Percentiles rank a stretch among this genome's conserved stretches.
These are phyloP conservation scores for Oenanthe javanica DNA, from an alignment of 140 eudicot species.

Conservation along the genomic window DNA sequence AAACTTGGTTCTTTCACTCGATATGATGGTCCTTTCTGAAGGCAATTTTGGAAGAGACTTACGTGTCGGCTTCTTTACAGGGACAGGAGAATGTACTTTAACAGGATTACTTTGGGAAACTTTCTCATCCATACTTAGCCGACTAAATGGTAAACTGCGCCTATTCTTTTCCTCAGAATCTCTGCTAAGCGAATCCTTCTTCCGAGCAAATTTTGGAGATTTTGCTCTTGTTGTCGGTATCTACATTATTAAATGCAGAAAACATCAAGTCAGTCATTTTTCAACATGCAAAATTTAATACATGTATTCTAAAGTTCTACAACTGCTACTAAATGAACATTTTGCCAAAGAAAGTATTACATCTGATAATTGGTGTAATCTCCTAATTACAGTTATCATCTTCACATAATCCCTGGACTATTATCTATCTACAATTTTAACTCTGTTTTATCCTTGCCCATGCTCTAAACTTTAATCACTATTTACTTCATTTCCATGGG, in stretches of 20 bases:
- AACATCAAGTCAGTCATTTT: neutral
- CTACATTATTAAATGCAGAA: constrained; percentile 27
- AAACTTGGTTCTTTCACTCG: constrained; percentile 32
- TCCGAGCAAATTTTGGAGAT: constrained; percentile 96
- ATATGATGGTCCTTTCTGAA: constrained; percentile 54
- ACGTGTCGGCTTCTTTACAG: constrained; percentile 54
- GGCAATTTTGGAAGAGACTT: constrained; percentile 92
- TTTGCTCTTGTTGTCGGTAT: constrained; percentile 91
- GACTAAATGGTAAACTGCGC: constrained; percentile 33
- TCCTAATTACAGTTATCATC: neutral
- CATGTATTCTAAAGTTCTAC: neutral
- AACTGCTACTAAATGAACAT: neutral
- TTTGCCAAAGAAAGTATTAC: neutral
- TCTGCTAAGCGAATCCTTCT: constrained; percentile 32
- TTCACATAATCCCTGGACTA: neutral
- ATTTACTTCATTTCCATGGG: neutral
- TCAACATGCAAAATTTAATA: no score
- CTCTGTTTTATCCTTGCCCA: neutral
- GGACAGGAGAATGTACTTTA: constrained; percentile 36
- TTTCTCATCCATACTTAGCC: constrained; percentile 70
- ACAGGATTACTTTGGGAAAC: constrained; percentile 23
- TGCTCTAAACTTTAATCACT: neutral
- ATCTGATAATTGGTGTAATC: neutral
- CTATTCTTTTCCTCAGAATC: constrained; percentile 40
- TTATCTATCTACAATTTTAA: neutral